A percentile compares a stretch with the other conserved stretches of the same genome.
Evolutionary conservation across 805 yeast species (phyloP).

Genomic region (Schizosaccharomyces pombe): DNA sequence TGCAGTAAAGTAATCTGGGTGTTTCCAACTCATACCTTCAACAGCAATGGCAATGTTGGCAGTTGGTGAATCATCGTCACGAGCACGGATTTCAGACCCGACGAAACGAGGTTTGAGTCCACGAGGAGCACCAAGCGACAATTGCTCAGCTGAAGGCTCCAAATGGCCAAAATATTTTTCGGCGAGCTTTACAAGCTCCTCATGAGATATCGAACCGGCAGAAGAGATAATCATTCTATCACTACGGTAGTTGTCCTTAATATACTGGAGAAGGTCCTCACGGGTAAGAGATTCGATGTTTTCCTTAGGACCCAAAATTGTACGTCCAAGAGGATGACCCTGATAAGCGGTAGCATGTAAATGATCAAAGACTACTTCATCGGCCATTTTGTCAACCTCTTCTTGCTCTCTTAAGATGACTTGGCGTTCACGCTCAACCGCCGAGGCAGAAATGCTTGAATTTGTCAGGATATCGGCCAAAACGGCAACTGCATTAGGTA

Average conservation of each 20-base stretch:
- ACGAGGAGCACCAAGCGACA: constrained; percentile 51
- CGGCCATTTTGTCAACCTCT: constrained; percentile 95
- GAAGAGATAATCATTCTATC: constrained; percentile 97
- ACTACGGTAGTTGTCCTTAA: constrained; percentile 69
- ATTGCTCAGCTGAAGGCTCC: constrained; percentile 27
- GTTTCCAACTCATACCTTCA: constrained; percentile 97
- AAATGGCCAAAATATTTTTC: constrained; percentile 36
- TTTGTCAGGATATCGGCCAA: constrained; percentile 71
- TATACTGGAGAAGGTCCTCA: constrained; percentile 55
- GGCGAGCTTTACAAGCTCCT: constrained; percentile 55
- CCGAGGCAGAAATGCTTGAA: constrained; percentile 56
- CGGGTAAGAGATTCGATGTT: constrained; percentile 62
- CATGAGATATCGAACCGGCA: constrained; percentile 77
- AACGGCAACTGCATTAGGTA: constrained; percentile 68
- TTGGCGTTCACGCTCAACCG: constrained; percentile 87
- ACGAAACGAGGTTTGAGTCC: constrained; percentile 55
- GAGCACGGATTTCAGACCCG: constrained; percentile 68
- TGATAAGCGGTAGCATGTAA: constrained; percentile 78
- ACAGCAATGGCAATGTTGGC: constrained; percentile 84
- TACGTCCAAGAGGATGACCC: constrained; percentile 84
- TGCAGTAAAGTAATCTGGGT: constrained; percentile 85
- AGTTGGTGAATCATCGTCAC: constrained; percentile 60
- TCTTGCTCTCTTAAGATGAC: constrained; percentile 91
- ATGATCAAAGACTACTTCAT: constrained; percentile 93
- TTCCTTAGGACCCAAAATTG: constrained; percentile 82